Evolutionary conservation across 331 rosid genomes (phyloP).

Genomic region (Pyrus hybrid): DNA sequence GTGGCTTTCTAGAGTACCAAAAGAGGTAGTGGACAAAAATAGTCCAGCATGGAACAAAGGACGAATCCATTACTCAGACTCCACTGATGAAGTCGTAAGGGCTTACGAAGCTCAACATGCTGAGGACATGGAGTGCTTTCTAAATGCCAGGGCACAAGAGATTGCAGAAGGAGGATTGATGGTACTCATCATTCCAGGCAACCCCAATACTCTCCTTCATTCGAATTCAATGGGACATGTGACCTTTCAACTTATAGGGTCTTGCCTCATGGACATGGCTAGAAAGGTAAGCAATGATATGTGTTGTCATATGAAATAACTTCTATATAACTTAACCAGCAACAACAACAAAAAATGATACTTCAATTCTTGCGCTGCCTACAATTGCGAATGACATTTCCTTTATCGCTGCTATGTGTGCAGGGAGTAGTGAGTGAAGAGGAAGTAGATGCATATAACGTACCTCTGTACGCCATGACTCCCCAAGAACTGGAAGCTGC

Average conservation of each 20-base stretch:
- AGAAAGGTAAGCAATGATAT: background rate
- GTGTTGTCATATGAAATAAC: background rate
- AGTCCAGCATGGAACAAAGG: no score
- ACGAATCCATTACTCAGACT: background rate
- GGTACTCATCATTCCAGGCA: background rate
- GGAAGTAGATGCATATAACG: constrained; percentile 2
- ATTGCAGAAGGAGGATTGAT: constrained; percentile 7
- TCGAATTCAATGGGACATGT: background rate
- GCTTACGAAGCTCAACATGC: constrained; percentile 4
- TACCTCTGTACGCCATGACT: background rate
- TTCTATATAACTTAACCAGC: no score
- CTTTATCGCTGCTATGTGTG: background rate
- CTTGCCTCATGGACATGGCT: constrained; percentile 9
- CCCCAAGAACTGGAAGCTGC: background rate
- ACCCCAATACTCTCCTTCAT: background rate
- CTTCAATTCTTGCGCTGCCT: no score
- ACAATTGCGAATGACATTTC: background rate
- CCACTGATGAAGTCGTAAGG: background rate
- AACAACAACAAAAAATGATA: no score
- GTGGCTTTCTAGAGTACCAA: no score
- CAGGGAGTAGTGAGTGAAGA: constrained; percentile 9
- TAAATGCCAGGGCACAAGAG: constrained; percentile 7
- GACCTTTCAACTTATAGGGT: background rate
- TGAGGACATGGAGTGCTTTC: background rate
- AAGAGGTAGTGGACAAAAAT: no score